Conservation (phyloP, 805 yeast genomes). For the Huiozyma sinensis region DNA sequence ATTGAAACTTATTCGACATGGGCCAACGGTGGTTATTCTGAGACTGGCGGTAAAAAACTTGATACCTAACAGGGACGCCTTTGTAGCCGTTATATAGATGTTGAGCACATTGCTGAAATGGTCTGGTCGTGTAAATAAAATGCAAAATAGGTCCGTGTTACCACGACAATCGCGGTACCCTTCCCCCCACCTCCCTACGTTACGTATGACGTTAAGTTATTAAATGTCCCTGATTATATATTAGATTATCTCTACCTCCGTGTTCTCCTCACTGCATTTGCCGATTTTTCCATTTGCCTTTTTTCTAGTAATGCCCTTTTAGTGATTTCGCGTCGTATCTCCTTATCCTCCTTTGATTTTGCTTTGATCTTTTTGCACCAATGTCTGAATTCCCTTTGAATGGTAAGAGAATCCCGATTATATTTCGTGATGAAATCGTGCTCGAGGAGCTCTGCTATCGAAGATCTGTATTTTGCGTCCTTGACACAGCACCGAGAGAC, state of each 20-base stretch:
- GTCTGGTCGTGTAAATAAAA: no score
- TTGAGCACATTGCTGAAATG: no score
- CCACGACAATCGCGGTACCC: no score
- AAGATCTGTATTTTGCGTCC: constrained; percentile 56
- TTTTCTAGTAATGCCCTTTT: constrained; percentile 23
- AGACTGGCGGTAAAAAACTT: no score
- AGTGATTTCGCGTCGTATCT: constrained; percentile 22
- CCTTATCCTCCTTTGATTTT: constrained; percentile 23
- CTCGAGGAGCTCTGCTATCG: constrained; percentile 56
- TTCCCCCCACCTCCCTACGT: no score
- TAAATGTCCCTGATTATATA: no score
- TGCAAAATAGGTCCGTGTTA: no score
- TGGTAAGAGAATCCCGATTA: constrained; percentile 20
- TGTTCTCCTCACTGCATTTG: constrained; percentile 8
- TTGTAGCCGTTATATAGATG: no score
- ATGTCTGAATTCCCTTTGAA: constrained; percentile 30
- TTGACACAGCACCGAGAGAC: constrained; percentile 65
- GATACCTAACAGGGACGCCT: no score
- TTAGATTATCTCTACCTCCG: not conserved
- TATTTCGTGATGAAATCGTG: constrained; percentile 29
- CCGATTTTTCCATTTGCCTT: constrained; percentile 16
- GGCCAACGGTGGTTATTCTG: constrained; percentile 3
- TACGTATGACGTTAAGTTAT: no score
- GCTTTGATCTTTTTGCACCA: constrained; percentile 32
- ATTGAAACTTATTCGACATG: constrained; percentile 31